These are phyloP conservation scores for Plantago coronopus DNA, from an alignment of 305 asterid species.

Conservation along the genomic window DNA sequence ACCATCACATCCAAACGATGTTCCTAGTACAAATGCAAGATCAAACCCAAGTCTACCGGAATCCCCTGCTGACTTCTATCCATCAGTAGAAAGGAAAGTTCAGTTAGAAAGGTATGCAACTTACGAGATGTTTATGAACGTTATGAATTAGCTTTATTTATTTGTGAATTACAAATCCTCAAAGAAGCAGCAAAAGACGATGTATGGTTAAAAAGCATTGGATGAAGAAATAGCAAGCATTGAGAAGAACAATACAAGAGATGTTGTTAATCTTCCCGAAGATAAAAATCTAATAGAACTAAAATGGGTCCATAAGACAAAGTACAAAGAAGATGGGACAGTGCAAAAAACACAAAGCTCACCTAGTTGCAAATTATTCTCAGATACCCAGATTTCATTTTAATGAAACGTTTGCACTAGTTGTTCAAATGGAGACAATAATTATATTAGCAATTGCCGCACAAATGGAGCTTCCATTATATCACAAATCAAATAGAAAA, in stretches of 20 bases:
- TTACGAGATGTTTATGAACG: constrained; percentile 1
- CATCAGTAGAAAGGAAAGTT: not conserved
- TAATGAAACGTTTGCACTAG: not conserved
- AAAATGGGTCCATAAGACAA: not conserved
- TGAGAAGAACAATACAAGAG: not conserved
- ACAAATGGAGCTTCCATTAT: not conserved
- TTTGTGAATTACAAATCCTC: not conserved
- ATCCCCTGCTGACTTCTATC: not conserved
- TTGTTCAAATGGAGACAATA: not conserved
- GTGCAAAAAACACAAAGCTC: not conserved
- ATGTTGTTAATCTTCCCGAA: not conserved
- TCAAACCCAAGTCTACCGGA: not conserved
- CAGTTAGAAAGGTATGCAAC: not conserved
- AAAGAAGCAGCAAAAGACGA: not conserved
- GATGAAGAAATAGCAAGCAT: not conserved
- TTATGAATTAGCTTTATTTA: not conserved
- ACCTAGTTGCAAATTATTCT: not conserved
- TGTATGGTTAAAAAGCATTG: not conserved
- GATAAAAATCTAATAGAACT: not conserved
- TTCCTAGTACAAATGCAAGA: no score
- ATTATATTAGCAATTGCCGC: not conserved
- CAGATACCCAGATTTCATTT: not conserved
- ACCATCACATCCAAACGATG: no score
- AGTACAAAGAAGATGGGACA: not conserved
- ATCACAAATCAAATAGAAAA: not conserved